These are phyloP conservation scores for Phytophthora cactorum DNA, from an alignment of 352 stramenopile genomes.

Conservation along the genomic window DNA sequence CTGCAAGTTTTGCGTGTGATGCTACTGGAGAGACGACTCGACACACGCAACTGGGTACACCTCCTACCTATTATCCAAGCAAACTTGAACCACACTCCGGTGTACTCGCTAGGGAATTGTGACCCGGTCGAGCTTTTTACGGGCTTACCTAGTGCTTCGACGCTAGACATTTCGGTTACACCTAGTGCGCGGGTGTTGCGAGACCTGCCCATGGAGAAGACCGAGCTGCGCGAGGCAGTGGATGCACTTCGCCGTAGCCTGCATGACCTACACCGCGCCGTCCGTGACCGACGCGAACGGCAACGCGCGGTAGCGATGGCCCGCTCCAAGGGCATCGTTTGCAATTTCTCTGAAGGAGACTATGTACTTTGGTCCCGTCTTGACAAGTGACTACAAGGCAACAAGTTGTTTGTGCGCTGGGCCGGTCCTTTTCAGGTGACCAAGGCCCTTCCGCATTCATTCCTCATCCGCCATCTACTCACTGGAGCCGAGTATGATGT, in stretches of 20 bases:
- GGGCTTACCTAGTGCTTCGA: neutral
- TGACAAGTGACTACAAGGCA: slow-evolving; percentile 2
- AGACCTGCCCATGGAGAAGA: too few species aligned
- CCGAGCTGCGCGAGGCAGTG: too few species aligned
- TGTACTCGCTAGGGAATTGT: slow-evolving; percentile 10
- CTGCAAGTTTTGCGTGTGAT: slow-evolving; percentile 11
- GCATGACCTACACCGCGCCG: too few species aligned
- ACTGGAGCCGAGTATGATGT: slow-evolving; percentile 3
- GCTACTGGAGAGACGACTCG: slow-evolving; percentile 1
- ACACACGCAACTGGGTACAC: slow-evolving; percentile 16
- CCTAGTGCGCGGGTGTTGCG: too few species aligned
- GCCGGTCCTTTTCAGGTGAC: slow-evolving; percentile 13
- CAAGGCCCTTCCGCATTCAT: neutral
- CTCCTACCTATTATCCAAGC: slow-evolving; percentile 11
- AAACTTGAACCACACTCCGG: slow-evolving; percentile 4
- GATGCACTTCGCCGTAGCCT: too few species aligned
- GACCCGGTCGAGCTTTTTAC: neutral
- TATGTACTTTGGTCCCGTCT: slow-evolving; percentile 19
- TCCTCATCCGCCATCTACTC: too few species aligned
- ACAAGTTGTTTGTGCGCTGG: slow-evolving; percentile 17
- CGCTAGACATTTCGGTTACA: too few species aligned
- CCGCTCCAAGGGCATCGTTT: neutral
- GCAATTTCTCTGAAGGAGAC: slow-evolving; percentile 21
- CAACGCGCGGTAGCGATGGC: slow-evolving; percentile 5
- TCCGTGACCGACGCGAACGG: neutral